Conservation (phyloP, 2,329 filamentous ascomycete genomes). For the Penicillium griseofulvum region DNA sequence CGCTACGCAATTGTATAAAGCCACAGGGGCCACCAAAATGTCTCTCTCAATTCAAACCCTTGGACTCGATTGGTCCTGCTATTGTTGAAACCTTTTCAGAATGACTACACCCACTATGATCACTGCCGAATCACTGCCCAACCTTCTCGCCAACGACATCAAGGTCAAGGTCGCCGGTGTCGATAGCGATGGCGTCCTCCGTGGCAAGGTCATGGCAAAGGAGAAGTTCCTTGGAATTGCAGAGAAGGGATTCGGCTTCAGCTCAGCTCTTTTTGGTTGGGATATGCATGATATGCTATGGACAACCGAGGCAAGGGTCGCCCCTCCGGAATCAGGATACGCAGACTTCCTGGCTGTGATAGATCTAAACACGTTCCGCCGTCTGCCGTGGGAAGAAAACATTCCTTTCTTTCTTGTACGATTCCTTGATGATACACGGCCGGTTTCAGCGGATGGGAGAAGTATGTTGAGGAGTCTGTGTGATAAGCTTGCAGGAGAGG, state of each 20-base stretch:
- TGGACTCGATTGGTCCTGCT: not conserved
- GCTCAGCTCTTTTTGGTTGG: slow-evolving; percentile 90
- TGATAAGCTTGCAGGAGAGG: slow-evolving; percentile 63
- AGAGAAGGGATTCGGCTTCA: slow-evolving; percentile 79
- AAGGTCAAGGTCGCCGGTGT: slow-evolving; percentile 83
- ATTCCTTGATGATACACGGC: slow-evolving; percentile 72
- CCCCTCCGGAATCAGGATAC: slow-evolving; percentile 81
- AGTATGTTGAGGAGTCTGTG: slow-evolving; percentile 67
- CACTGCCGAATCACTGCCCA: slow-evolving; percentile 63
- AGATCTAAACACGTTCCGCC: slow-evolving; percentile 70
- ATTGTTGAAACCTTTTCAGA: not conserved
- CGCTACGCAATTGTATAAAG: slow-evolving; percentile 8
- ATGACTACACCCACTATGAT: slow-evolving; percentile 16
- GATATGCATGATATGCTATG: slow-evolving; percentile 95
- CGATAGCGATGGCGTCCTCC: slow-evolving; percentile 80
- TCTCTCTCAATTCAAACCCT: not conserved
- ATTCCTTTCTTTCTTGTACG: slow-evolving; percentile 79
- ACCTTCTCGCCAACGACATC: slow-evolving; percentile 65
- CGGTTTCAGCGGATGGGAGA: slow-evolving; percentile 73
- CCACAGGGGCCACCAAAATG: not conserved
- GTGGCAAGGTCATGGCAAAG: slow-evolving; percentile 87
- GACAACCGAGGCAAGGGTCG: slow-evolving; percentile 63
- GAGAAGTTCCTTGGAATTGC: slow-evolving; percentile 84
- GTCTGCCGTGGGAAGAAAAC: slow-evolving; percentile 86
- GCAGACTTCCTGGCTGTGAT: slow-evolving; percentile 77